Evolutionary conservation across 1,139 yeast genomes (phyloP).

Genomic region (Scheffersomyces stambukii): DNA sequence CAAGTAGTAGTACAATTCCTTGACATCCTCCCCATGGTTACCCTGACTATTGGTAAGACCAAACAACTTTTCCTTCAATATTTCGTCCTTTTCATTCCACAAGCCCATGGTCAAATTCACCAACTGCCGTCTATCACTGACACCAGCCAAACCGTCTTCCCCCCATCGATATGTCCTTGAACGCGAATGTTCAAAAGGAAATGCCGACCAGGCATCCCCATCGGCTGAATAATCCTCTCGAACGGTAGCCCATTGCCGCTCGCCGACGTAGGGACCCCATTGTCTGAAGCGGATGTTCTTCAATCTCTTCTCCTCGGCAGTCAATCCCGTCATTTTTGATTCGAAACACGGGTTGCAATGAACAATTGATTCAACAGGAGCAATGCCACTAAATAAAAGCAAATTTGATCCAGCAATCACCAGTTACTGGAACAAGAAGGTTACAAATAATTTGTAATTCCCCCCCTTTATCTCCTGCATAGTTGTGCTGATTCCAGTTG

Average conservation of each 20-base stretch:
- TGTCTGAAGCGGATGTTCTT: constrained; percentile 69
- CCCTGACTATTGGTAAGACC: constrained; percentile 94
- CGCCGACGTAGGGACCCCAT: constrained; percentile 93
- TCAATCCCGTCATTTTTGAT: constrained; percentile 15
- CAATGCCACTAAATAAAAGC: too few species aligned
- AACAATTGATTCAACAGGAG: neutral
- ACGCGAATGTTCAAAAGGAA: constrained; percentile 83
- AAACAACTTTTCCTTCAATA: constrained; percentile 81
- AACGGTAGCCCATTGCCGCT: constrained; percentile 93
- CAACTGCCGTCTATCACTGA: constrained; percentile 79
- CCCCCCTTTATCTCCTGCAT: neutral
- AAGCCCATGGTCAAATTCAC: constrained; percentile 76
- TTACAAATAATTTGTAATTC: neutral
- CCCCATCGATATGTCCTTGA: constrained; percentile 93
- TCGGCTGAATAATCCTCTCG: constrained; percentile 84
- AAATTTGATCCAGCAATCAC: too few species aligned
- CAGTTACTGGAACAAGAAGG: too few species aligned
- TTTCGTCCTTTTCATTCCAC: constrained; percentile 89
- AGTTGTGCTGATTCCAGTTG: too few species aligned
- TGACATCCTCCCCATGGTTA: constrained; percentile 95
- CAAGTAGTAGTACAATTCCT: constrained; percentile 75
- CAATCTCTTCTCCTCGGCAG: constrained; percentile 69
- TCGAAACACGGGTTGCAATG: too few species aligned
- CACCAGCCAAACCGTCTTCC: constrained; percentile 94
- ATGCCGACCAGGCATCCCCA: constrained; percentile 93